These are phyloP conservation scores for Hypoxylon sp. DNA, from an alignment of 2,329 filamentous ascomycete species.

Conservation along the genomic window DNA sequence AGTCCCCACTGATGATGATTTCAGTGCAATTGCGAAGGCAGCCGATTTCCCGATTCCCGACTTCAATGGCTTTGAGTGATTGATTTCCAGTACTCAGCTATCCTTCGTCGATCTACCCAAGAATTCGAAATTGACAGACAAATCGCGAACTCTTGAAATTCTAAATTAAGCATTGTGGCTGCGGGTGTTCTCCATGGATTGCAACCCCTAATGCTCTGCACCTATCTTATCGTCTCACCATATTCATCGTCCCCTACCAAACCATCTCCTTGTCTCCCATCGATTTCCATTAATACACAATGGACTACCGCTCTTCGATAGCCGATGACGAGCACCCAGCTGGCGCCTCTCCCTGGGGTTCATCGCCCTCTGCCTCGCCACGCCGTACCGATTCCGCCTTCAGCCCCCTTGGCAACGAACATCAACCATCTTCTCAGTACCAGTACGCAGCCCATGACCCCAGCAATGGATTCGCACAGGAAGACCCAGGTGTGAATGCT, in stretches of 20 bases:
- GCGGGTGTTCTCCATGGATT: conserved; percentile 16
- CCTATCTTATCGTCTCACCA: conserved; percentile 5
- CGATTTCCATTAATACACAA: conserved; percentile 43
- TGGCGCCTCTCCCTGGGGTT: conserved; percentile 65
- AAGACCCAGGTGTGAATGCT: conserved; percentile 50
- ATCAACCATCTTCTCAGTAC: conserved; percentile 51
- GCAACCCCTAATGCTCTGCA: conserved; percentile 22
- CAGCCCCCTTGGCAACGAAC: conserved; percentile 51
- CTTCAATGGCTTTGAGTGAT: conserved; percentile 6
- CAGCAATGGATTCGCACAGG: conserved; percentile 54
- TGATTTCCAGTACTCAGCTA: conserved; percentile 11
- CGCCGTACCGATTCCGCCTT: conserved; percentile 56
- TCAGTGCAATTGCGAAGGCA: conserved; percentile 21
- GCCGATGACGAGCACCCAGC: conserved; percentile 62
- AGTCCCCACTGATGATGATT: conserved; percentile 38
- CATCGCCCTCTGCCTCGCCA: conserved; percentile 61
- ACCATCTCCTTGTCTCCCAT: conserved; percentile 8
- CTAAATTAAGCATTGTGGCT: conserved; percentile 5
- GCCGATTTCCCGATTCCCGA: conserved; percentile 4
- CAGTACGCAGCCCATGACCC: conserved; percentile 53
- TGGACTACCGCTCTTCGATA: conserved; percentile 68
- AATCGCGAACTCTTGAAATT: neutral
- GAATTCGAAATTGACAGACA: neutral
- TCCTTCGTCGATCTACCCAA: neutral
- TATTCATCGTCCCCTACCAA: conserved; percentile 13